Evolutionary conservation across 2,329 filamentous ascomycete species (phyloP), one percentile per base, ranked within the genome.

Genomic region (Colletotrichum plurivorum): DNA sequence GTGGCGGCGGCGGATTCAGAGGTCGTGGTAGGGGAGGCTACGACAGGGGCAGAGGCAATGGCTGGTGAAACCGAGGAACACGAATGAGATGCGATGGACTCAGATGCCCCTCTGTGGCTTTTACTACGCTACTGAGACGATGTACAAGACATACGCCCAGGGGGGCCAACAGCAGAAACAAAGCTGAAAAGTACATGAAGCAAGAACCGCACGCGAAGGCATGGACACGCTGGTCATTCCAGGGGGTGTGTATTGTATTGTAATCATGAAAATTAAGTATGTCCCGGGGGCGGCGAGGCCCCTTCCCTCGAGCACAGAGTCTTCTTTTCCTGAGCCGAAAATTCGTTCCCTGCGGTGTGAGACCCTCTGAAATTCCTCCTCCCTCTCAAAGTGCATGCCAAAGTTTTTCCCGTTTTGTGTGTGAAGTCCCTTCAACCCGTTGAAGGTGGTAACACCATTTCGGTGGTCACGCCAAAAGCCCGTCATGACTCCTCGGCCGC

Each of bases 211-310:
- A 36, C 3, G 10, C 10, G 31, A 36, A 9, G 31, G 31, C 31
- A 36, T 36, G 31, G 31, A 10, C 31, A 36, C 31, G 31, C 31
- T 36, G 2, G 31, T 36, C 31, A 36, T 36, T 36, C 31, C 31
- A 36, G 31, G 31, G 31, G 31, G 31, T 36, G 31, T 36, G 31
- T 36, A 36, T 36, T 36, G 31, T 36, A 57, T 55, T 61, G 63
- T 61, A 63, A 69, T 69, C 67, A 61, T 69, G 63, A 69, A 69
- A 69, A 69, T 69, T 69, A 69, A 69, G 63, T 69, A 69, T 69
- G 67, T 69, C 67, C 63, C 67, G 43, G 45, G 36, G 67, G 67
- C 63, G 36, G 56, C 63, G 51, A 66, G n/a, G 55, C 63, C 62
- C 63, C 56, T 61, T 67, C 56, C 51, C 56, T 46, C 13, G 62